phyloP scores from a whole-genome alignment of 208 protist genomes.

The Endotrypanum monterogeii region DNA sequence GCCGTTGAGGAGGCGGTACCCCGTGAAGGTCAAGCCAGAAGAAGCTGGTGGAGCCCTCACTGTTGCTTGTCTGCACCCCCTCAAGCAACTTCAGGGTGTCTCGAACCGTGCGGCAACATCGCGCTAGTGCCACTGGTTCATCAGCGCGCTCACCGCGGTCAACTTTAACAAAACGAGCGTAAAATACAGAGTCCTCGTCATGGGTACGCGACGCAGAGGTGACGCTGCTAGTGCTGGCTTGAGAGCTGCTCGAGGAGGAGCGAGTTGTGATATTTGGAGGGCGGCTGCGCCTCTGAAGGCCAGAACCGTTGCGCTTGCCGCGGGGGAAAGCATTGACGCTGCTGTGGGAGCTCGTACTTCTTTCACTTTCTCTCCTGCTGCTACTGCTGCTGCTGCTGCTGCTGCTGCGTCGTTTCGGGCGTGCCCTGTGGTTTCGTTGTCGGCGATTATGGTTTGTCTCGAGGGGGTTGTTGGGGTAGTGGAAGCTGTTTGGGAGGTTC shows the following conservation, averaged over 20 bases:
- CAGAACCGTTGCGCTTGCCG: not conserved
- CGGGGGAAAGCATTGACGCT: not conserved
- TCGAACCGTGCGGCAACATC: conserved; percentile 24
- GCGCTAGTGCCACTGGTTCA: not conserved
- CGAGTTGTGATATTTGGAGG: conserved; percentile 1
- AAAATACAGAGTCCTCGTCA: conserved; percentile 4
- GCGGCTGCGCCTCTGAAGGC: conserved; percentile 7
- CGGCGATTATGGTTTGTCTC: not conserved
- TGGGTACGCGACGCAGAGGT: not conserved
- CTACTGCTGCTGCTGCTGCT: too few species aligned
- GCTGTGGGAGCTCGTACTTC: not conserved
- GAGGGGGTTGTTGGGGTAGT: conserved; percentile 16
- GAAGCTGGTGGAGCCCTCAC: conserved; percentile 3
- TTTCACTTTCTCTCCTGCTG: too few species aligned
- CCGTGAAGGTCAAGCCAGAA: conserved; percentile 45
- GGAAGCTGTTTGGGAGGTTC: conserved; percentile 21
- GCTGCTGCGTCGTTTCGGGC: conserved; percentile 19
- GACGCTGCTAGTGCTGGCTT: conserved; percentile 5
- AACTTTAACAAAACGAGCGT: conserved; percentile 19
- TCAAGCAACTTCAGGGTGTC: conserved; percentile 8
- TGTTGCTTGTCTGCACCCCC: not conserved
- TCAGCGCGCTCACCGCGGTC: not conserved
- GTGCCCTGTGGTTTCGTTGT: not conserved
- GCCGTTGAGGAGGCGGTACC: conserved; percentile 19
- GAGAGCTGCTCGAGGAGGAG: conserved; percentile 1